These are phyloP conservation scores for Aspergillus fijiensis DNA, from an alignment of 2,329 filamentous ascomycete species.

Conservation along the genomic window DNA sequence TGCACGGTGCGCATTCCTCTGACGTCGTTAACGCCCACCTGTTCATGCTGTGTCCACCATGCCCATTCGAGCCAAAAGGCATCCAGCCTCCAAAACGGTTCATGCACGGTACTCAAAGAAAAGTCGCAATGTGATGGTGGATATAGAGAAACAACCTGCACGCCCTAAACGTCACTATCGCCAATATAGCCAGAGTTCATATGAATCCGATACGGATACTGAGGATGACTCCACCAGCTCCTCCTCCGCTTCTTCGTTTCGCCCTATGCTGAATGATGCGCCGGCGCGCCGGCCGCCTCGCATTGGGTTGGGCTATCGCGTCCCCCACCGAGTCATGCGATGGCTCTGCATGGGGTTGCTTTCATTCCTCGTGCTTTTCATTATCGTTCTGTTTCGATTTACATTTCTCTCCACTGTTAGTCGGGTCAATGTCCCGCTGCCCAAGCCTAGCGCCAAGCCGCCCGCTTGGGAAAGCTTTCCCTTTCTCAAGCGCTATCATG, in stretches of 20 bases:
- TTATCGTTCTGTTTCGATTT: constrained; percentile 70
- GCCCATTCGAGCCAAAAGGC: constrained; percentile 33
- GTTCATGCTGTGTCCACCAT: constrained; percentile 31
- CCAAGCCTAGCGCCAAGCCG: constrained; percentile 62
- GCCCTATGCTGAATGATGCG: constrained; percentile 40
- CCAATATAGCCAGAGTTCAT: constrained; percentile 26
- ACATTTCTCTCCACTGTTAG: constrained; percentile 54
- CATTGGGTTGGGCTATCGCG: constrained; percentile 51
- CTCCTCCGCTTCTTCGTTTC: constrained; percentile 54
- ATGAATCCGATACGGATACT: constrained; percentile 20
- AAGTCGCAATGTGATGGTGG: constrained; percentile 23
- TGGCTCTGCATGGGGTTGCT: constrained; percentile 75
- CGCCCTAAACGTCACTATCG: constrained; percentile 24
- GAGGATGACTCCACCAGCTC: constrained; percentile 37
- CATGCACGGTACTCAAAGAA: constrained; percentile 22
- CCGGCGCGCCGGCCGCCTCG: constrained; percentile 37
- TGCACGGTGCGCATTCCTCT: constrained; percentile 3
- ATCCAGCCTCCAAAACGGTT: constrained; percentile 28
- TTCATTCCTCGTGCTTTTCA: constrained; percentile 70
- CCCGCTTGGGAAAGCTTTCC: constrained; percentile 80
- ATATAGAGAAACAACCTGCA: constrained; percentile 35
- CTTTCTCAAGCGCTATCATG: constrained; percentile 86
- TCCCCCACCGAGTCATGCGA: constrained; percentile 72
- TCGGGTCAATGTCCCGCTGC: constrained; percentile 43
- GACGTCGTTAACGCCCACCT: constrained; percentile 9